These are phyloP conservation scores for Kwoniella pini DNA, from an alignment of 768 basidiomycete genomes.

Conservation along the genomic window DNA sequence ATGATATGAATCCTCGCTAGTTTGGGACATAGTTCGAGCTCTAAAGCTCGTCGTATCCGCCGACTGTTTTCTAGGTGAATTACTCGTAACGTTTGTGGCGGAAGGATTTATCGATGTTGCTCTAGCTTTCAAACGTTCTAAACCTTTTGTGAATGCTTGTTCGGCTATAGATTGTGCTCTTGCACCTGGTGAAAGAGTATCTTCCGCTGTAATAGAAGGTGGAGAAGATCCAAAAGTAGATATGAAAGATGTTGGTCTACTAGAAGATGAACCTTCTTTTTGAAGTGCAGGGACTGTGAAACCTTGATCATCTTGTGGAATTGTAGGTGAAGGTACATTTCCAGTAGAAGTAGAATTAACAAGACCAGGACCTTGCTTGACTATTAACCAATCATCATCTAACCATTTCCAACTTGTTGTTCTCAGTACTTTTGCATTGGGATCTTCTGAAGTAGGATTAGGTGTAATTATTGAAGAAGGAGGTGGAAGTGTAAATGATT, in stretches of 20 bases:
- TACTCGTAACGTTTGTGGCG: background rate
- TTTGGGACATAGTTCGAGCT: conserved; percentile 34
- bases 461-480: conserved; percentile 58
- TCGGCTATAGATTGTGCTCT: conserved; percentile 50
- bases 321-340: conserved; percentile 43
- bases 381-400: conserved; percentile 84
- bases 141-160: conserved; percentile 54
- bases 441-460: conserved; percentile 43
- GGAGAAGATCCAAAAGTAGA: conserved; percentile 24
- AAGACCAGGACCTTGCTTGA: conserved; percentile 53
- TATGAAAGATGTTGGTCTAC: too few species aligned
- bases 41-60: conserved; percentile 16
- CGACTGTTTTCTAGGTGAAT: conserved; percentile 23
- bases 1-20: conserved; percentile 34
- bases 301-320: conserved; percentile 55
- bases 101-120: conserved; percentile 28
- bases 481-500: conserved; percentile 65
- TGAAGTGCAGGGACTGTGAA: background rate
- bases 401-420: conserved; percentile 86
- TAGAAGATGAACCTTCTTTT: background rate
- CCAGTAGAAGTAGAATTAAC: background rate
- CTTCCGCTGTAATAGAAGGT: conserved; percentile 4
- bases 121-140: conserved; percentile 52
- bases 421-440: conserved; percentile 61
- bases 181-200: conserved; percentile 17